A percentile compares a stretch with the other conserved stretches of the same genome.
Evolutionary conservation across 768 basidiomycete species (phyloP).

Genomic region (Russula vinacea): DNA sequence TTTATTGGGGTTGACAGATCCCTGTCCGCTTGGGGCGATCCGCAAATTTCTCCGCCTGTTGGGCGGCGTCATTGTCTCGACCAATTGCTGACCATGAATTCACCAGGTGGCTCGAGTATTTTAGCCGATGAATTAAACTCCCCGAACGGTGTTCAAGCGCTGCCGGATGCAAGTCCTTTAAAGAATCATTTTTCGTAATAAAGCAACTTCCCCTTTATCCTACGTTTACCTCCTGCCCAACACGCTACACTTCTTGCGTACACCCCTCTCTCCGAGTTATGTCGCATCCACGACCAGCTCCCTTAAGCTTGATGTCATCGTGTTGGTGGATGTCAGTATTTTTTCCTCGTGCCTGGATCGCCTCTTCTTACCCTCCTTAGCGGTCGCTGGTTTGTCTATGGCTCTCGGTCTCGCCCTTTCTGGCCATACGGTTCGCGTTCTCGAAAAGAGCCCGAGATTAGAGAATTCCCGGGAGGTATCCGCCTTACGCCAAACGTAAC

Average conservation of each 20-base stretch:
- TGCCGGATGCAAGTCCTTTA: neutral
- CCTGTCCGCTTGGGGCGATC: slow-evolving; percentile 11
- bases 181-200: slow-evolving; percentile 6
- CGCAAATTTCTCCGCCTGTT: neutral
- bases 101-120: neutral
- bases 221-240: neutral
- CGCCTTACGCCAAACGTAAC: slow-evolving; percentile 28
- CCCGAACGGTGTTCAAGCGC: neutral
- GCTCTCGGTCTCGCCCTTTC: slow-evolving; percentile 27
- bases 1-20: neutral
- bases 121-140: slow-evolving; percentile 26
- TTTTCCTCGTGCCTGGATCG: neutral
- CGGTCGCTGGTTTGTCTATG: slow-evolving; percentile 25
- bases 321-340: slow-evolving; percentile 28
- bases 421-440: slow-evolving; percentile 28
- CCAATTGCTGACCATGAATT: neutral
- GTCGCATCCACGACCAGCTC: slow-evolving; percentile 11
- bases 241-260: neutral
- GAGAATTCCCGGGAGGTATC: slow-evolving; percentile 5
- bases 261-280: neutral
- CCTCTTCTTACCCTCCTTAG: slow-evolving; percentile 7
- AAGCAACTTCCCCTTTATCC: neutral
- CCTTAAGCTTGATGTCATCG: slow-evolving; percentile 24
- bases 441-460: slow-evolving; percentile 10
- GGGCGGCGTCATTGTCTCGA: neutral